A percentile compares a stretch with the other conserved stretches of the same genome.
phyloP scores from a whole-genome alignment of 1,139 yeast genomes.

The Yamadazyma conglobata region DNA sequence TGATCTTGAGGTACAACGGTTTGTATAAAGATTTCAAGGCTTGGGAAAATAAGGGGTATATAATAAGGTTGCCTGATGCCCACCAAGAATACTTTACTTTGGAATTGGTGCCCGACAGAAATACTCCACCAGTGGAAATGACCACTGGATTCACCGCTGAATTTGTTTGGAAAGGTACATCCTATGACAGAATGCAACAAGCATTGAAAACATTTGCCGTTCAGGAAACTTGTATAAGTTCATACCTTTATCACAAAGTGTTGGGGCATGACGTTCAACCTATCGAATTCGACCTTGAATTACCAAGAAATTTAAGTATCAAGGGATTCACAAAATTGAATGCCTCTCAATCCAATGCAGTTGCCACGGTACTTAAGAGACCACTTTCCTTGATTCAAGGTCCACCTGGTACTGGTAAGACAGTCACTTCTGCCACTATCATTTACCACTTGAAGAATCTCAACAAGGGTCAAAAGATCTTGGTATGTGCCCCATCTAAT shows the following conservation, averaged over 20 bases:
- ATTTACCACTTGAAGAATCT: constrained; percentile 69
- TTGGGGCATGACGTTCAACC: constrained; percentile 79
- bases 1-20: constrained; percentile 60
- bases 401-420: constrained; percentile 98
- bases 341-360: constrained; percentile 76
- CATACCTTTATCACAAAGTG: constrained; percentile 73
- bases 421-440: constrained; percentile 89
- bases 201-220: constrained; percentile 74
- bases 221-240: constrained; percentile 67
- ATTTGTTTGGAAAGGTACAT: constrained; percentile 85
- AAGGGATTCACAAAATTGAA: constrained; percentile 71
- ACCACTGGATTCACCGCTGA: constrained; percentile 77
- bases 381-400: constrained; percentile 91
- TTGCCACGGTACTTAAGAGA: constrained; percentile 62
- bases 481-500: constrained; percentile 95
- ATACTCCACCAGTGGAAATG: constrained; percentile 51
- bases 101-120: constrained; percentile 49
- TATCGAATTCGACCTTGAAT: constrained; percentile 53
- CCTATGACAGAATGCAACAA: constrained; percentile 80
- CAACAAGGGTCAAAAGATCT: constrained; percentile 49
- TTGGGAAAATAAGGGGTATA: constrained; percentile 76
- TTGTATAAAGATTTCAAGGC: constrained; percentile 27
- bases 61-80: constrained; percentile 69
- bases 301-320: constrained; percentile 63
- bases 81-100: constrained; percentile 68